These are phyloP conservation scores for Lablab purpureus DNA, from an alignment of 306 rosid species.

Conservation along the genomic window DNA sequence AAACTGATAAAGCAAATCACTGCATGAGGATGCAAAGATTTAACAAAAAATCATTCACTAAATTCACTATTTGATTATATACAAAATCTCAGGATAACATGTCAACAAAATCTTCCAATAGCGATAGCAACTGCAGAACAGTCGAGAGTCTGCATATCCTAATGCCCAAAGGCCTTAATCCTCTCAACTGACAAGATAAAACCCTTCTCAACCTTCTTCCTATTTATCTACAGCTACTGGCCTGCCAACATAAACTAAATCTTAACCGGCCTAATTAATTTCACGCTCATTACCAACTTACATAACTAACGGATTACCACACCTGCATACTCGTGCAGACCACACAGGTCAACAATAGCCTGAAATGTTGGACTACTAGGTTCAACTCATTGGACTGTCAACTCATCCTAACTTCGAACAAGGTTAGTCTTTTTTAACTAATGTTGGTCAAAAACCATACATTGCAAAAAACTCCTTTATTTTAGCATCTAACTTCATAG, in stretches of 20 bases:
- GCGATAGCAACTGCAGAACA: neutral
- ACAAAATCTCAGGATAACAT: constrained; percentile 9
- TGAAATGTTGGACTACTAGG: no score
- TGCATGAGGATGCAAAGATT: constrained; percentile 31
- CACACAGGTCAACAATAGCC: no score
- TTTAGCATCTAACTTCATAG: no score
- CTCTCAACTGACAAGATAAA: neutral
- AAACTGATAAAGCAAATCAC: constrained; percentile 25
- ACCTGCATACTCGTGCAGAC: no score
- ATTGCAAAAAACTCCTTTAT: no score
- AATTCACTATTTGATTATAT: constrained; percentile 31
- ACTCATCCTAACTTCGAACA: no score
- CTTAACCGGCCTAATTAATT: neutral
- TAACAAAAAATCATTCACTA: neutral
- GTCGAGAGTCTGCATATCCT: neutral
- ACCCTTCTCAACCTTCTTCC: neutral
- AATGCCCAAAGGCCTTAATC: neutral
- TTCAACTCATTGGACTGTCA: no score
- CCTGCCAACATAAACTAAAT: neutral
- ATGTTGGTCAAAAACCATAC: no score
- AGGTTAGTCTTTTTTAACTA: no score
- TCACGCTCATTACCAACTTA: neutral
- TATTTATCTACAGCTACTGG: neutral
- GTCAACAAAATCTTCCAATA: no score
- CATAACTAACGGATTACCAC: neutral